Base-by-base conservation (phyloP, 345 rosid genomes). In the Lagerstroemia speciosa region DNA sequence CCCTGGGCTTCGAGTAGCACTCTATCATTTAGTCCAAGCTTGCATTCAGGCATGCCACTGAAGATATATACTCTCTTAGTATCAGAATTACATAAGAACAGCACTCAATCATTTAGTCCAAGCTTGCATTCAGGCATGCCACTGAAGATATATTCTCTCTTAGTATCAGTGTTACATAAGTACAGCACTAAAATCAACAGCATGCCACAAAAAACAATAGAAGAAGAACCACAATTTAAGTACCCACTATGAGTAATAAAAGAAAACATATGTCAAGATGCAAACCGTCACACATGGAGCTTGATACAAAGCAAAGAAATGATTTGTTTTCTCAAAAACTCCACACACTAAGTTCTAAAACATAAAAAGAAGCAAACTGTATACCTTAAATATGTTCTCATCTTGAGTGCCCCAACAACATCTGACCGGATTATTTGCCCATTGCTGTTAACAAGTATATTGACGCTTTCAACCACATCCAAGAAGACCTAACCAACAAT, bases 21-120 rank as follows among this genome's bases (percentile, higher is more conserved):
- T 85, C n/a, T n/a, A n/a, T n/a, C n/a, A n/a, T n/a, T n/a, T n/a
- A n/a, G n/a, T n/a, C n/a, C n/a, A n/a, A n/a, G 89, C 79, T 93
- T 93, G 83, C 98, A 93, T 81, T 91, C 97, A 9, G 97, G 97
- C 97, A 91, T 93, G 70, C 98, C 98, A 78, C 97, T 89, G 79
- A 69, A 73, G 74, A 27, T 78, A 33, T 10, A 63, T n/a, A 34
- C 41, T 63, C 26, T 6, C 41, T 63, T 16, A 63, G 41, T 32
- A 6, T 63, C 26, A 6, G 6, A 6, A 11, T 63, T 29, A n/a
- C n/a, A n/a, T n/a, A n/a, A n/a, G n/a, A n/a, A n/a, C n/a, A n/a
- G n/a, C n/a, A n/a, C n/a, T n/a, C n/a, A n/a, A n/a, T n/a, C n/a
- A n/a, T n/a, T n/a, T n/a, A n/a, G n/a, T n/a, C n/a, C n/a, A n/a